Base-by-base conservation (phyloP, 352 stramenopile species). In the Globisporangium nodosum region DNA sequence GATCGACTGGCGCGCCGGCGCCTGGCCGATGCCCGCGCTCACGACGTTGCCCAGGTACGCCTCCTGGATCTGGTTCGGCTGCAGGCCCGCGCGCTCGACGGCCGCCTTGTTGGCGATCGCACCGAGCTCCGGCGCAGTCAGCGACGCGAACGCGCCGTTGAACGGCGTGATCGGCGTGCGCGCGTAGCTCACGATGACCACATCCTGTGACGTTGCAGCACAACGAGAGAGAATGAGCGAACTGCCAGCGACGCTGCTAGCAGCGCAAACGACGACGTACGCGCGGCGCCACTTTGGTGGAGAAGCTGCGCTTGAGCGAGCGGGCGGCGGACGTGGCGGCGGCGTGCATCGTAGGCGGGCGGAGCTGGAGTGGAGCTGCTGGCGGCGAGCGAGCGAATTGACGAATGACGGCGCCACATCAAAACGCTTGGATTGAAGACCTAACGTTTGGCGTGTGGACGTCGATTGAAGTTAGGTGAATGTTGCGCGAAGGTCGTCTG, bases 21-120 rank as follows among this genome's bases (percentile, higher is more conserved):
- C 96, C 75, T 99, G 97, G 31, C 97, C 97, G 39, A 98, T 90
- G 40, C 91, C 94, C 6, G 96, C 96, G 55, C 85, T 97, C 31
- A 99, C 81, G 40, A 99, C 97, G 71, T 99, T 99, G 21, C 97
- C 97, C 35, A 99, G 74, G 71, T 97, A 98, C 3, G 92, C 96
- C 78, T 99, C 97, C 51, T 97, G 87, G 62, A 99, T 97, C 49
- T 90, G 76, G 33, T 63, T 61, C 1, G 78, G 81, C 52, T 82
- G 54, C 18, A 97, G 37, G 0, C 78, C 82, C 2, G 82, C 84
- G 50, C 85, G 82, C 71, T 91, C 77, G 33, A 94, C 76, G 6
- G 85, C 83, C 31, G 73, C 85, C 45, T 76, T 69, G 64, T 99
- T 98, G 16, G 94, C 96, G n/a, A 96, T 82, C 9, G 94, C 79